A percentile compares a stretch with the other conserved stretches of the same genome.
phyloP scores from a whole-genome alignment of 2,329 filamentous ascomycete species.

The Clarireedia paspali region DNA sequence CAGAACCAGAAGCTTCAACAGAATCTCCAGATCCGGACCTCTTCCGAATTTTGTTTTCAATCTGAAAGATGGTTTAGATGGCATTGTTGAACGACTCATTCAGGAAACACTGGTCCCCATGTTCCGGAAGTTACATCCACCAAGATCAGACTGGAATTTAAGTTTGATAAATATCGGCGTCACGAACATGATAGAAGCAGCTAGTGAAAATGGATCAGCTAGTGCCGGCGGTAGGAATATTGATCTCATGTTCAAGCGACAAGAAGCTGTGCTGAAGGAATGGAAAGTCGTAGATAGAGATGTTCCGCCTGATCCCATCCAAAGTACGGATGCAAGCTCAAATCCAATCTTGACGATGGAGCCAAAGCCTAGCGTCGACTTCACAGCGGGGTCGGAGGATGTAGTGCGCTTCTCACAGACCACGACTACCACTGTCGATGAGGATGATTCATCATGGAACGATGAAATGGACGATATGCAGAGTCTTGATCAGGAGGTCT shows the following conservation, averaged over 20 bases:
- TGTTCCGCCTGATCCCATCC: slow-evolving; percentile 23
- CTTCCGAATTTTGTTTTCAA: slow-evolving; percentile 69
- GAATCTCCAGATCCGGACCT: slow-evolving; percentile 68
- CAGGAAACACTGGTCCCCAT: slow-evolving; percentile 60
- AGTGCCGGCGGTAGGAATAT: slow-evolving; percentile 65
- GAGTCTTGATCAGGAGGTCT: slow-evolving; percentile 27
- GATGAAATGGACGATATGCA: slow-evolving; percentile 22
- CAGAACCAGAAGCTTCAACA: slow-evolving; percentile 52
- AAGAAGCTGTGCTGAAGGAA: slow-evolving; percentile 60
- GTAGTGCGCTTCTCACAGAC: slow-evolving; percentile 19
- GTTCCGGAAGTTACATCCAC: slow-evolving; percentile 66
- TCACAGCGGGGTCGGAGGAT: slow-evolving; percentile 23
- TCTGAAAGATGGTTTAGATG: slow-evolving; percentile 47
- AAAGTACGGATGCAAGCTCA: slow-evolving; percentile 21
- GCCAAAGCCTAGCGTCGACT: slow-evolving; percentile 14
- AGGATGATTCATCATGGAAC: slow-evolving; percentile 19
- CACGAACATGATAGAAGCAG: slow-evolving; percentile 67
- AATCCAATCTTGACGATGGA: not conserved
- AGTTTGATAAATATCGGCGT: slow-evolving; percentile 82
- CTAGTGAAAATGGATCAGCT: slow-evolving; percentile 34
- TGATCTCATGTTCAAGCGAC: slow-evolving; percentile 69
- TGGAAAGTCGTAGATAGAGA: slow-evolving; percentile 50
- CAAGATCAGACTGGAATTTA: slow-evolving; percentile 62
- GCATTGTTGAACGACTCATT: slow-evolving; percentile 61
- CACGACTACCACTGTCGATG: slow-evolving; percentile 10